These are phyloP conservation scores for Globisporangium polare DNA, from an alignment of 352 stramenopile species.

Conservation along the genomic window DNA sequence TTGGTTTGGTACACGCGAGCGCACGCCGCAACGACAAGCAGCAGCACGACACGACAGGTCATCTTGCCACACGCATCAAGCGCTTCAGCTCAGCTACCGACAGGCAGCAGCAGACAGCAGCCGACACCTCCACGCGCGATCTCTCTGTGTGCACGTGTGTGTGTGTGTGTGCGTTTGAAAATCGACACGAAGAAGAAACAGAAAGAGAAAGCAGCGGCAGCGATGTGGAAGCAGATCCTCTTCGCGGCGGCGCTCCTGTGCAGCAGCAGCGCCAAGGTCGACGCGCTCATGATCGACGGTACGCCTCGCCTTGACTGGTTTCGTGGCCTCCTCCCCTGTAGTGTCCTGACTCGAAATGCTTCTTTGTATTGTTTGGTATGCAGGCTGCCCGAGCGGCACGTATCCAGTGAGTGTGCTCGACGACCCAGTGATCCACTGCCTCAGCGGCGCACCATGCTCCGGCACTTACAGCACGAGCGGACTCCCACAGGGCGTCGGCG, in stretches of 20 bases:
- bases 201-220: conserved; percentile 6
- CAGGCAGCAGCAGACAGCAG: not conserved
- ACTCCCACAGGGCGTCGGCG: conserved; percentile 42
- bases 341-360: conserved; percentile 2
- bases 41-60: conserved; percentile 6
- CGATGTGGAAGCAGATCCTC: conserved; percentile 17
- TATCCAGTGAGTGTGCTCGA: conserved; percentile 70
- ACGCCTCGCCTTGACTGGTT: not conserved
- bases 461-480: conserved; percentile 52
- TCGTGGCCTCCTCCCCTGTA: not conserved
- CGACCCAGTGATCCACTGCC: conserved; percentile 44
- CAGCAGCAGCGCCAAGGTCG: not conserved
- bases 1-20: conserved; percentile 20
- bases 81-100: not conserved
- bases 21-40: not conserved
- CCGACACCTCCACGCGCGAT: not conserved
- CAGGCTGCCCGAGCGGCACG: conserved; percentile 42
- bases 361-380: conserved; percentile 1
- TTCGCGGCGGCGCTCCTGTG: conserved; percentile 6
- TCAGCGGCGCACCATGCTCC: conserved; percentile 49
- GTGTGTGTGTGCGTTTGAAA: not conserved
- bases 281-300: conserved; percentile 18
- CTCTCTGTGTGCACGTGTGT: not conserved
- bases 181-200: not conserved
- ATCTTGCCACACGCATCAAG: not conserved